These are phyloP conservation scores for Liriodendron chinense DNA, from an alignment of 164 flowering plant species.

Conservation along the genomic window DNA sequence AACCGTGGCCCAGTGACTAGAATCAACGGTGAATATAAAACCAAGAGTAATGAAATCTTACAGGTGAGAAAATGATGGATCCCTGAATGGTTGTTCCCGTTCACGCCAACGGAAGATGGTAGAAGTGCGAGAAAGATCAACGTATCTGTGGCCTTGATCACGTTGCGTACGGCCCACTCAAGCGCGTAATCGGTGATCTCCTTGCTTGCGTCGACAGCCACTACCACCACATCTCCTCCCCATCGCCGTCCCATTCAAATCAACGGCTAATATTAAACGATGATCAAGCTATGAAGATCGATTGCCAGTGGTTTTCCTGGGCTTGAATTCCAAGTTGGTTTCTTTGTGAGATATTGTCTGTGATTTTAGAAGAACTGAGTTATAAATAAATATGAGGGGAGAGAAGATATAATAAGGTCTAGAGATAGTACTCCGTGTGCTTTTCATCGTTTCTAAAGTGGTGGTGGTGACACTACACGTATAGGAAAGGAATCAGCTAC, in stretches of 20 bases:
- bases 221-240: slow-evolving; percentile 27
- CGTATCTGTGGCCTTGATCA: slow-evolving; percentile 28
- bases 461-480: too few species aligned
- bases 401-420: not conserved
- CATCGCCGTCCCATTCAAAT: not conserved
- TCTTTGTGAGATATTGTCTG: not conserved
- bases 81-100: slow-evolving; percentile 2
- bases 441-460: too few species aligned
- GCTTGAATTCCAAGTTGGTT: not conserved
- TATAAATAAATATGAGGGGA: not conserved
- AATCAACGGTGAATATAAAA: not conserved
- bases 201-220: slow-evolving; percentile 38
- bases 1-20: not conserved
- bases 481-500: too few species aligned
- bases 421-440: too few species aligned
- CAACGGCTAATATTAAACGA: not conserved
- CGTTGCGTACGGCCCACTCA: slow-evolving; percentile 36
- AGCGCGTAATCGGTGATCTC: slow-evolving; percentile 38
- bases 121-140: slow-evolving; percentile 30
- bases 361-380: not conserved
- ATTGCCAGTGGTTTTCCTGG: not conserved
- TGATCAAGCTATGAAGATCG: not conserved
- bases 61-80: slow-evolving; percentile 21
- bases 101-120: slow-evolving; percentile 10
- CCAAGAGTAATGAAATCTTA: slow-evolving; percentile 4